Percentiles rank a stretch among this genome's conserved stretches.
These are phyloP conservation scores for Colletotrichum sp. DNA, from an alignment of 2,329 filamentous ascomycete genomes.

Conservation along the genomic window DNA sequence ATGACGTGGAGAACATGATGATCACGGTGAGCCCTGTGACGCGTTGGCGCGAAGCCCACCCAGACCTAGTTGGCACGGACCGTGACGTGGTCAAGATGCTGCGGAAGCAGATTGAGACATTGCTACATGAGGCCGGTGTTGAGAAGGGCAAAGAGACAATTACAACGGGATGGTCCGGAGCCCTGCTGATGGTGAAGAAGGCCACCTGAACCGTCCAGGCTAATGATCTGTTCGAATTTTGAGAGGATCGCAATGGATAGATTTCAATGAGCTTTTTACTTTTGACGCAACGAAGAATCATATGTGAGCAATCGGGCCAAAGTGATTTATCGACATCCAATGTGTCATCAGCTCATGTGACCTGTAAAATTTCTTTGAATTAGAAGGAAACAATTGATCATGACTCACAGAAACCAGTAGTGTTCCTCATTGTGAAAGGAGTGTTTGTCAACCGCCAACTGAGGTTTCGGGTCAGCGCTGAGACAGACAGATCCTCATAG, in stretches of 20 bases:
- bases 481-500: too few species aligned
- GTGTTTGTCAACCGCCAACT: too few species aligned
- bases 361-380: not conserved
- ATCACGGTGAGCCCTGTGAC: constrained; percentile 42
- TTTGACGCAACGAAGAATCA: too few species aligned
- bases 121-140: constrained; percentile 37
- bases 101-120: constrained; percentile 27
- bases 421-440: too few species aligned
- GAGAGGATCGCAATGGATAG: too few species aligned
- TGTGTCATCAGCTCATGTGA: not conserved
- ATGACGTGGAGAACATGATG: constrained; percentile 38
- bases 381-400: too few species aligned
- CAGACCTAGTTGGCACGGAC: constrained; percentile 43
- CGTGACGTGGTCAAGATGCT: constrained; percentile 37
- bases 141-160: constrained; percentile 36
- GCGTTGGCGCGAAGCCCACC: constrained; percentile 50
- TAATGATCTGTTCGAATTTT: not conserved
- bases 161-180: constrained; percentile 24
- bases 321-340: not conserved
- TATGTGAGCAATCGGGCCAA: not conserved
- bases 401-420: too few species aligned
- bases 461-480: too few species aligned
- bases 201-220: not conserved
- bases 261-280: too few species aligned
- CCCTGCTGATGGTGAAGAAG: constrained; percentile 35